Evolutionary conservation across 805 yeast genomes (phyloP), one percentile per base, ranked within the genome.

Genomic region (Zygosaccharomyces gambellarensis): DNA sequence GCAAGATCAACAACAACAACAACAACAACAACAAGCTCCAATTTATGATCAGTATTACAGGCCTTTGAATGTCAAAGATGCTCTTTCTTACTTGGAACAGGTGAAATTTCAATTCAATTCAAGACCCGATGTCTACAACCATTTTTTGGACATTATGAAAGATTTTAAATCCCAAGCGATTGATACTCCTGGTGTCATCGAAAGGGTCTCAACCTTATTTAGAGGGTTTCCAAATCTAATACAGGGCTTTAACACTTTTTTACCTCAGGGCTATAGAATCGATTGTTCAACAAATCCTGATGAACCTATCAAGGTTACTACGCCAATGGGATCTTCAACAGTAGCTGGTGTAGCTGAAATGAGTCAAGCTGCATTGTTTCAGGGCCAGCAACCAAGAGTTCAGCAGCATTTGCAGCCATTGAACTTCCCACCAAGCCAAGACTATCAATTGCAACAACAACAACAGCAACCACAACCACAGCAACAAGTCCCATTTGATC

Each of bases 151-250:
- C 65, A 92, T 94, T 56, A 94, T 94, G 99, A 95, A 95, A 73
- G 99, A 95, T 65, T 95, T 94, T 74, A 95, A 95, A 73, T 85
- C 95, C 47, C 97, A 92, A 72, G 81, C 82, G 53, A 90, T 94
- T 60, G 98, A 94, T 67, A 94, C 99, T 0, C 99, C 98, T 0
- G 99, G 98, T 31, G 99, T 94, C 27, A 94, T 94, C 64, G 97
- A 92, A 67, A 77, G 99, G 50, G 99, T 94, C 1, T 88, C 97
- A 0, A 79, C 86, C 1, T 72, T 94, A 48, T 94, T 94, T 68
- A 80, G 90, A 54, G 98, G 97, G 11, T 96, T 90, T 68, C 96
- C 96, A 1, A 81, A 85, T 54, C 76, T 94, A 62, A 92, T 94
- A 54, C 98, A 94, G 70, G 99, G 99, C 0, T 95, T 94, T 71